Conservation (phyloP, 2,329 filamentous ascomycete species). For the Fusarium burgessii region DNA sequence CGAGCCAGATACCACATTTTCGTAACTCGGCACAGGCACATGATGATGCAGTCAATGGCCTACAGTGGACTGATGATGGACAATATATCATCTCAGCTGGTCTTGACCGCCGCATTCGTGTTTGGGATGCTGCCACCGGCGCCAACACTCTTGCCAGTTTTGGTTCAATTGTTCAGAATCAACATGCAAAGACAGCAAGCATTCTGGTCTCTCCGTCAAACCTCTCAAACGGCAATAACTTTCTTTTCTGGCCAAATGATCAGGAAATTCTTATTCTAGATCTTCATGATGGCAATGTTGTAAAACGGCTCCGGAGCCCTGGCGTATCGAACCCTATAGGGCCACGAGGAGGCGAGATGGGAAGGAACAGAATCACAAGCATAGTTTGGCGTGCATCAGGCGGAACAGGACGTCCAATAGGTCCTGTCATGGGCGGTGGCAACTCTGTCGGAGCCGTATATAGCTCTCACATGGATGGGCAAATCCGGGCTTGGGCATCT, state of each 20-base stretch:
- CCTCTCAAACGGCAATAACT: conserved; percentile 68
- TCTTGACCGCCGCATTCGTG: conserved; percentile 84
- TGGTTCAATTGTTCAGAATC: conserved; percentile 83
- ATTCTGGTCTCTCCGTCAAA: conserved; percentile 74
- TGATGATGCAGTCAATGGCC: conserved; percentile 82
- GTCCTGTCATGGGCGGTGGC: conserved; percentile 69
- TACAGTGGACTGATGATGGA: conserved; percentile 87
- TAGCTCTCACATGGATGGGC: conserved; percentile 86
- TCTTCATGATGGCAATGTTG: conserved; percentile 78
- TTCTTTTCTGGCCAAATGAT: conserved; percentile 85
- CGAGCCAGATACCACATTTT: conserved; percentile 52
- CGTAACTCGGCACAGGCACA: conserved; percentile 75
- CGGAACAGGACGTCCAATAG: conserved; percentile 68
- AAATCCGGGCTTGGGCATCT: conserved; percentile 83
- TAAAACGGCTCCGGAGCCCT: conserved; percentile 77
- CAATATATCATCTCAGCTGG: conserved; percentile 81
- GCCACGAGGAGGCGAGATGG: conserved; percentile 62
- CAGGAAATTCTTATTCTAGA: conserved; percentile 84
- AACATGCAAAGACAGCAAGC: conserved; percentile 68
- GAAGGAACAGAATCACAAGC: conserved; percentile 76
- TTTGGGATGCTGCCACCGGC: conserved; percentile 85
- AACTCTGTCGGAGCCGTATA: conserved; percentile 72
- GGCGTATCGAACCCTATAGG: conserved; percentile 62
- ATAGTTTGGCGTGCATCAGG: conserved; percentile 77
- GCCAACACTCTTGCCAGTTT: conserved; percentile 92